These are phyloP conservation scores for Auriscalpium vulgare DNA, from an alignment of 768 basidiomycete species.

Conservation along the genomic window DNA sequence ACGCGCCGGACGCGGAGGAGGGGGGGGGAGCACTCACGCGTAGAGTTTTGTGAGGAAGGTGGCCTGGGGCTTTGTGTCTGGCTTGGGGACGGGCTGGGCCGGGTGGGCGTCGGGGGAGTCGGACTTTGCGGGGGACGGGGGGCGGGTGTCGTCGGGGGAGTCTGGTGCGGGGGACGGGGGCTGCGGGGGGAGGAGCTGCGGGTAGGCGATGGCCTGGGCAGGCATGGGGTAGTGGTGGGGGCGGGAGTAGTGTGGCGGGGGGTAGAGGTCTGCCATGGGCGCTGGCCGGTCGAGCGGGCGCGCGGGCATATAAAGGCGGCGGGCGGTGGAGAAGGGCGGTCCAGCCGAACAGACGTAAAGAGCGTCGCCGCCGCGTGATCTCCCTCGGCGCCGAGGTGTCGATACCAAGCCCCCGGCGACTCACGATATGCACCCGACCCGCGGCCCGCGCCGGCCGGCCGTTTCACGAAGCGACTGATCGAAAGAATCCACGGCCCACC, in stretches of 20 bases:
- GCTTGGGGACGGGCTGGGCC: constrained; percentile 7
- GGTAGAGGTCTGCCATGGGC: constrained; percentile 19
- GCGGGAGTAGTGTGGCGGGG: constrained; percentile 10
- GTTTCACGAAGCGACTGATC: constrained; percentile 18
- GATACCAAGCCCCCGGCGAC: constrained; percentile 22
- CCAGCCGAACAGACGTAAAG: constrained; percentile 22
- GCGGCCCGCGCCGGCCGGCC: constrained; percentile 21
- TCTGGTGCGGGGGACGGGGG: constrained; percentile 5
- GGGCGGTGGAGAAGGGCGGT: constrained; percentile 22
- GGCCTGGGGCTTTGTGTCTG: constrained; percentile 16
- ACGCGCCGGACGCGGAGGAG: no score
- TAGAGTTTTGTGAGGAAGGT: constrained; percentile 98
- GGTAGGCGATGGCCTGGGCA: constrained; percentile 10
- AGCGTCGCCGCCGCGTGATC: constrained; percentile 13
- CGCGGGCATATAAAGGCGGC: constrained; percentile 24
- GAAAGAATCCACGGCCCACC: constrained; percentile 14
- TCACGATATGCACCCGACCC: constrained; percentile 23
- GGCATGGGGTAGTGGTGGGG: constrained; percentile 6
- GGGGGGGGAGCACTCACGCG: constrained; percentile 50
- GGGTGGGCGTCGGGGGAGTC: constrained; percentile 6
- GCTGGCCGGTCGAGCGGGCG: constrained; percentile 24
- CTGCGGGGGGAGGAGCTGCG: constrained; percentile 5
- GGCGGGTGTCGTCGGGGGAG: constrained; percentile 12
- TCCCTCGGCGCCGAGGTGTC: constrained; percentile 36
- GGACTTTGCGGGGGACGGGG: constrained; percentile 12